phyloP scores from a whole-genome alignment of 805 yeast genomes.

The Wickerhamiella sergipiensis region DNA sequence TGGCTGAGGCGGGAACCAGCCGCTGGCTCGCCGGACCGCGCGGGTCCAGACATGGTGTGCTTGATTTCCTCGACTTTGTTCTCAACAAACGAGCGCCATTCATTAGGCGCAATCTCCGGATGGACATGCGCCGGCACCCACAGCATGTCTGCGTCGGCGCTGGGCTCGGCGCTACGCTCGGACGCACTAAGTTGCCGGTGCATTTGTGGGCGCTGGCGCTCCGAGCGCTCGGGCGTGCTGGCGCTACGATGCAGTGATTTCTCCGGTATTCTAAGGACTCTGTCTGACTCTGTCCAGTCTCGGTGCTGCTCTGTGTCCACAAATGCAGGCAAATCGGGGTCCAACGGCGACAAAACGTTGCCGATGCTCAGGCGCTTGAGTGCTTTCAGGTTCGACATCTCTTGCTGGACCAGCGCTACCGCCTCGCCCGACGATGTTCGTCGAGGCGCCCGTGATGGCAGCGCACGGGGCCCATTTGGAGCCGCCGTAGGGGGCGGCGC shows the following conservation, averaged over 20 bases:
- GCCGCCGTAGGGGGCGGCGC: background rate
- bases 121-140: conserved; percentile 97
- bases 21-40: conserved; percentile 2
- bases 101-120: conserved; percentile 90
- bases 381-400: conserved; percentile 28
- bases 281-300: background rate
- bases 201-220: conserved; percentile 1
- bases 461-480: background rate
- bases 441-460: background rate
- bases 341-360: conserved; percentile 23
- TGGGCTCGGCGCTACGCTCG: background rate
- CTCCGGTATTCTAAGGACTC: background rate
- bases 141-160: conserved; percentile 30
- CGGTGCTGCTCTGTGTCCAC: conserved; percentile 1
- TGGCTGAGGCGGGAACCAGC: conserved; percentile 23
- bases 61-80: conserved; percentile 26
- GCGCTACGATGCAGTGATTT: background rate
- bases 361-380: conserved; percentile 30
- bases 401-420: conserved; percentile 28
- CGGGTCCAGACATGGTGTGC: conserved; percentile 3
- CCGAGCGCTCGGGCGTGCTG: background rate
- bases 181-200: background rate
- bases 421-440: conserved; percentile 13
- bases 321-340: conserved; percentile 27
- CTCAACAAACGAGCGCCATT: conserved; percentile 33